A percentile compares a stretch with the other conserved stretches of the same genome.
These are phyloP conservation scores for Emergomyces africanus DNA, from an alignment of 2,329 filamentous ascomycete species.

Conservation along the genomic window DNA sequence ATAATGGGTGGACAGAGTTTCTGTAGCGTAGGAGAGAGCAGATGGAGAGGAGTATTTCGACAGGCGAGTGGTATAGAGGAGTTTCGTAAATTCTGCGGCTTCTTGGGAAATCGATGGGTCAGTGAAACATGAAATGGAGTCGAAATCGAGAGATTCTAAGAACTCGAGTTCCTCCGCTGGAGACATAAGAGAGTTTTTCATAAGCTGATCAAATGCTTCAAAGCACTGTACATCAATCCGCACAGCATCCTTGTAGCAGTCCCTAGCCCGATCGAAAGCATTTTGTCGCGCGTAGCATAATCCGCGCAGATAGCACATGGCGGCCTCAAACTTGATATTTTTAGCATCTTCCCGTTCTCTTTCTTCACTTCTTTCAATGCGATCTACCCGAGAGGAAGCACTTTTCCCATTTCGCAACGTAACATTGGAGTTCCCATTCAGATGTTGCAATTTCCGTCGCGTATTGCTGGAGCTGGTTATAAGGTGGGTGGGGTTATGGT, in stretches of 20 bases:
- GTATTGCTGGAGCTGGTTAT: conserved; percentile 53
- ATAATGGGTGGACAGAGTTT: conserved; percentile 89
- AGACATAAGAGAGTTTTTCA: conserved; percentile 86
- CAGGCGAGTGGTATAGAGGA: conserved; percentile 88
- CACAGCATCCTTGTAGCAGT: conserved; percentile 96
- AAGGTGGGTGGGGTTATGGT: conserved; percentile 86
- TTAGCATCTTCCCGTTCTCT: conserved; percentile 55
- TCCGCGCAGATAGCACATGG: conserved; percentile 91
- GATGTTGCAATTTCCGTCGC: conserved; percentile 58
- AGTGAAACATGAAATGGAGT: conserved; percentile 56
- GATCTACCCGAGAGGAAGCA: conserved; percentile 32
- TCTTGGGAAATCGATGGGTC: conserved; percentile 63
- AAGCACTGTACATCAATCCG: conserved; percentile 97
- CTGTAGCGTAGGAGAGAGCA: conserved; percentile 71
- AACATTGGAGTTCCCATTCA: conserved; percentile 42
- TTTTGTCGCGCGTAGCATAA: conserved; percentile 96
- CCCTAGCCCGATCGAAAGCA: conserved; percentile 90
- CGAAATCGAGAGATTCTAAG: conserved; percentile 79
- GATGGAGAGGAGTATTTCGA: conserved; percentile 88
- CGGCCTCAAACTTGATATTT: conserved; percentile 79
- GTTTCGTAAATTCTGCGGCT: conserved; percentile 84
- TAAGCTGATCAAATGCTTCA: conserved; percentile 94
- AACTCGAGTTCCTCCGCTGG: conserved; percentile 86
- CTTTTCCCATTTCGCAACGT: conserved; percentile 35
- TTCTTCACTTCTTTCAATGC: conserved; percentile 47